These are phyloP conservation scores for Lepidium aucheri DNA, from an alignment of 345 rosid genomes.

Conservation along the genomic window DNA sequence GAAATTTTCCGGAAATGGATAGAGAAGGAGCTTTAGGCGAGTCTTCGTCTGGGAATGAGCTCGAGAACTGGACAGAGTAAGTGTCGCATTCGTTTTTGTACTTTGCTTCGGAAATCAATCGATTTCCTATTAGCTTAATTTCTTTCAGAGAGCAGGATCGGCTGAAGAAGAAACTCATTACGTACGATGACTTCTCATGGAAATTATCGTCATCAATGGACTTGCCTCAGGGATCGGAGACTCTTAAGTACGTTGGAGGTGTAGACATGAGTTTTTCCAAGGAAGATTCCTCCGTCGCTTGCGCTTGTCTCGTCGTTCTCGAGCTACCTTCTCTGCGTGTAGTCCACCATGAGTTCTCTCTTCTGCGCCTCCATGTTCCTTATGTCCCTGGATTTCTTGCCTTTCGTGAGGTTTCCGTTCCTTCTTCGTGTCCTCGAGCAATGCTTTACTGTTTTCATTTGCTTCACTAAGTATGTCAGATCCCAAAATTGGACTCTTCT, in stretches of 20 bases:
- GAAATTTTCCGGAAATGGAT: conserved; percentile 1
- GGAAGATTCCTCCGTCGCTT: conserved; percentile 58
- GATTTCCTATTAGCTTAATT: background rate
- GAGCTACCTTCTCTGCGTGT: conserved; percentile 41
- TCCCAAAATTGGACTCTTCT: background rate
- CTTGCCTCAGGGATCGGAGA: conserved; percentile 6
- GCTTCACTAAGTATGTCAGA: conserved; percentile 1
- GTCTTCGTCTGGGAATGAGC: conserved; percentile 7
- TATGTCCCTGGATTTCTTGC: conserved; percentile 85
- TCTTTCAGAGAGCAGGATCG: conserved; percentile 45
- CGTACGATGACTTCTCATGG: conserved; percentile 58
- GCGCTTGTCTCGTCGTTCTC: conserved; percentile 68
- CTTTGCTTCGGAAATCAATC: background rate
- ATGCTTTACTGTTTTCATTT: background rate
- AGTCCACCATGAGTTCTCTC: conserved; percentile 44
- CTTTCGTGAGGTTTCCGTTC: conserved; percentile 59
- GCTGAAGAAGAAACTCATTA: conserved; percentile 52
- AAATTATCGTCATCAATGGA: conserved; percentile 23
- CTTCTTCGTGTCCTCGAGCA: background rate
- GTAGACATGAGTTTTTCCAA: conserved; percentile 81
- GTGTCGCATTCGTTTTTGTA: background rate
- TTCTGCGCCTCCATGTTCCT: conserved; percentile 48
- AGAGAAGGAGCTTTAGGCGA: background rate
- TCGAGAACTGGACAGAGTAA: conserved; percentile 29
- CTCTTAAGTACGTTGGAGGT: conserved; percentile 75